These are phyloP conservation scores for Serendipita sp. DNA, from an alignment of 768 basidiomycete species.

Conservation along the genomic window DNA sequence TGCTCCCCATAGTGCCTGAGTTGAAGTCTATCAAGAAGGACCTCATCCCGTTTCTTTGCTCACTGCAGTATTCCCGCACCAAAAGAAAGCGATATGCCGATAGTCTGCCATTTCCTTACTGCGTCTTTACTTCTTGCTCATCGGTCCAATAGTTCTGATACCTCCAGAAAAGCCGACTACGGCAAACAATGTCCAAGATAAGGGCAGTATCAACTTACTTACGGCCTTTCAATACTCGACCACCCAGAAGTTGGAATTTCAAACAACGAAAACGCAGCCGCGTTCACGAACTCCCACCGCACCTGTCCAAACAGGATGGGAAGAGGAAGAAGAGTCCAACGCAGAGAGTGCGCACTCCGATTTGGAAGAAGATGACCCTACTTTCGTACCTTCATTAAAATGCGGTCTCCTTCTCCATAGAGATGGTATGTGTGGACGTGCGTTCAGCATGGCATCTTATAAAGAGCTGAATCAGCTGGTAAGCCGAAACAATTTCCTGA, in stretches of 20 bases:
- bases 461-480: constrained; percentile 72
- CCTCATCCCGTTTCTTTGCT: constrained; percentile 85
- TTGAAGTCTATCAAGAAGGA: constrained; percentile 80
- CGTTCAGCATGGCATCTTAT: constrained; percentile 63
- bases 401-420: constrained; percentile 49
- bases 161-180: neutral
- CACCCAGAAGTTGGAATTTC: neutral
- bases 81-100: constrained; percentile 17
- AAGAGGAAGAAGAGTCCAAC: neutral
- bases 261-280: neutral
- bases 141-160: neutral
- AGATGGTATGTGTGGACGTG: constrained; percentile 45
- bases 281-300: neutral
- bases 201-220: neutral
- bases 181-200: constrained; percentile 2
- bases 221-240: constrained; percentile 13
- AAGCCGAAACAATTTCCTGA: constrained; percentile 16
- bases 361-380: constrained; percentile 19
- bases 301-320: neutral
- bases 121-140: constrained; percentile 1
- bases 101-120: constrained; percentile 13
- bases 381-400: constrained; percentile 34
- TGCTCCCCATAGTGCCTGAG: constrained; percentile 40
- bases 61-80: constrained; percentile 43
- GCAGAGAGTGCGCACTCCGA: neutral